Base-by-base conservation (phyloP, 2,329 filamentous ascomycete genomes). In the Pseudogymnoascus sp. region DNA sequence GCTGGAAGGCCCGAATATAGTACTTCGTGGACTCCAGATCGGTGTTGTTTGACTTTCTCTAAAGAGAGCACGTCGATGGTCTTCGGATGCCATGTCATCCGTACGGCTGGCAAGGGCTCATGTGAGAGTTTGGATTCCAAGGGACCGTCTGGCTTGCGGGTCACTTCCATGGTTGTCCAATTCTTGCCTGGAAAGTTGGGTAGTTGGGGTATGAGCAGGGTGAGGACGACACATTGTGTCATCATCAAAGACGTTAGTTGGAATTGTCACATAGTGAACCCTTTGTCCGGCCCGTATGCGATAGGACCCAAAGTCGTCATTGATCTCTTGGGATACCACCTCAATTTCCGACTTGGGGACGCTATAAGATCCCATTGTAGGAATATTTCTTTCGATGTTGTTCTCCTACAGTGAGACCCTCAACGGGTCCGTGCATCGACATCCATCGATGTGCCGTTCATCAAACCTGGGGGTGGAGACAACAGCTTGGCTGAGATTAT, bases 61-160 rank as follows among this genome's bases (percentile, higher is more conserved):
- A 65, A 42, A 23, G 53, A 61, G 11, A 64, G 36, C 63, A 64
- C 43, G 60, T 64, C 63, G 21, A 64, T 62, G 43, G 63, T 64
- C 63, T 12, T 64, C 14, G 60, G 63, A 42, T 64, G 63, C 60
- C 63, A 64, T 34, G 59, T 62, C 40, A 28, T 62, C 63, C 34
- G 34, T 46, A 64, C 42, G 21, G 60, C 60, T 62, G 63, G 60
- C 5, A 64, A 34, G 31, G 59, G 34, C n/a, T 62, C 63, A 21
- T 59, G 46, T 25, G 63, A 64, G 16, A 37, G 25, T 14, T 62
- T 42, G 31, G 31, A 64, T 38, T 42, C 53, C 9, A 62, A 62
- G 23, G 43, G 59, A 16, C 60, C 63, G 60, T 64, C 42, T 25
- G 43, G 18, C 34, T 43, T 64, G 60, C 40, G n/a, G 11, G 11